Percentiles rank a stretch among this genome's conserved stretches.
Conservation (phyloP, 2,329 filamentous ascomycete genomes). For the Alternaria sp. region DNA sequence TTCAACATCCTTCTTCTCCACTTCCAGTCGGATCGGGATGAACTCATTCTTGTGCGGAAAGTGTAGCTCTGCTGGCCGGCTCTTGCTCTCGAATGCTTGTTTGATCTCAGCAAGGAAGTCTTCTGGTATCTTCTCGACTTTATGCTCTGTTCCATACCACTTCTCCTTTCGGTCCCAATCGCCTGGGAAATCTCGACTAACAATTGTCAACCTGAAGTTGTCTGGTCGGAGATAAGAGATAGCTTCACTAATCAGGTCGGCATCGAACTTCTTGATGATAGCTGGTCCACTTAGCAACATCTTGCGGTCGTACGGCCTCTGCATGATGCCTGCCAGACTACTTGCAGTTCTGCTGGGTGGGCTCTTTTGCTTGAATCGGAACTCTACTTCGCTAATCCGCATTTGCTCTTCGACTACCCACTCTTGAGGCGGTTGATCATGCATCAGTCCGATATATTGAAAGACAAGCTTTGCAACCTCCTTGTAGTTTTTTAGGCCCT, state of each 20-base stretch:
- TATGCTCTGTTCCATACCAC: conserved; percentile 98
- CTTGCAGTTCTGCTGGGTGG: conserved; percentile 90
- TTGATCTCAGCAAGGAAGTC: conserved; percentile 77
- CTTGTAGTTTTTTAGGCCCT: conserved; percentile 81
- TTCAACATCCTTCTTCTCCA: conserved; percentile 90
- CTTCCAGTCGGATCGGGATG: conserved; percentile 89
- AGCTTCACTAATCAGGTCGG: conserved; percentile 76
- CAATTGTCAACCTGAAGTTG: conserved; percentile 85
- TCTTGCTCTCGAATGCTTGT: conserved; percentile 66
- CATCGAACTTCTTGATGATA: conserved; percentile 80
- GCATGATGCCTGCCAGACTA: conserved; percentile 85
- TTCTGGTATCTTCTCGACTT: conserved; percentile 77
- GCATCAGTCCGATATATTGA: conserved; percentile 88
- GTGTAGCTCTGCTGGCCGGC: conserved; percentile 75
- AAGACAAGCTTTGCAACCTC: conserved; percentile 86
- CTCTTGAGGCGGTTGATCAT: conserved; percentile 79
- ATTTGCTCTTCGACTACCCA: conserved; percentile 97
- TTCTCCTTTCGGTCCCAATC: conserved; percentile 88
- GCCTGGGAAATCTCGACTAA: conserved; percentile 84
- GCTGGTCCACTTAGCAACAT: conserved; percentile 84
- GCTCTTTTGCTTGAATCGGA: conserved; percentile 93
- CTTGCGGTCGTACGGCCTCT: conserved; percentile 84
- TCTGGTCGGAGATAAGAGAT: conserved; percentile 80
- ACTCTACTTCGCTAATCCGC: conserved; percentile 88
- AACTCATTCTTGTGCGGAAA: conserved; percentile 95